These are phyloP conservation scores for Primulina eburnea DNA, from an alignment of 257 asterid species.

Conservation along the genomic window DNA sequence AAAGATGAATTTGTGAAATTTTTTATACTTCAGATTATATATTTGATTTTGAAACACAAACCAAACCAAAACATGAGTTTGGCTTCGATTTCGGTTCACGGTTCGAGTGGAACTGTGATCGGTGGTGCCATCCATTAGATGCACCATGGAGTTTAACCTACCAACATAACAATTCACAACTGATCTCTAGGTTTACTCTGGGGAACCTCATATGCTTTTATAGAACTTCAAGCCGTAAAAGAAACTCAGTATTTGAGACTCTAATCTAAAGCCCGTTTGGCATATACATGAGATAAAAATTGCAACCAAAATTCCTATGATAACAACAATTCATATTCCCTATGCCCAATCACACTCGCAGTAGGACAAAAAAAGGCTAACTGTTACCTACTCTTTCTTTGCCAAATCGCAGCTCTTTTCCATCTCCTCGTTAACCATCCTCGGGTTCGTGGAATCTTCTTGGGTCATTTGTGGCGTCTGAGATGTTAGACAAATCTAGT, in stretches of 20 bases:
- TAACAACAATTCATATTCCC: background rate
- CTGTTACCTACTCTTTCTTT: background rate
- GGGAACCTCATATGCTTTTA: background rate
- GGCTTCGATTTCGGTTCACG: too few relatives aligned
- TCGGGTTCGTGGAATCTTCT: conserved; percentile 24
- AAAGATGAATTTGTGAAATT: too few relatives aligned
- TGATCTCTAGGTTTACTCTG: background rate
- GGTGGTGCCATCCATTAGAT: too few relatives aligned
- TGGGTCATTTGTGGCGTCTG: conserved; percentile 21
- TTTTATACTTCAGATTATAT: too few relatives aligned
- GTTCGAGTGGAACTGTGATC: too few relatives aligned
- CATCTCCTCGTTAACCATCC: background rate
- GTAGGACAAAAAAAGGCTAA: background rate
- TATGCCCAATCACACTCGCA: background rate
- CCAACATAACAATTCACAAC: too few relatives aligned
- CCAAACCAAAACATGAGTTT: too few relatives aligned
- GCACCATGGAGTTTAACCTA: too few relatives aligned
- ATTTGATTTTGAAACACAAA: too few relatives aligned
- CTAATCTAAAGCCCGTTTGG: background rate
- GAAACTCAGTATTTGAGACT: background rate
- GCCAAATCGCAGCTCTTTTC: background rate
- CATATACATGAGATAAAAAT: background rate
- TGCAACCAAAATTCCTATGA: background rate
- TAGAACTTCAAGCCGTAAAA: too few relatives aligned
- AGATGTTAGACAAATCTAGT: conserved; percentile 39